Conservation (phyloP, 192 early-diverging fungal species). For the Coemansia reversa region DNA sequence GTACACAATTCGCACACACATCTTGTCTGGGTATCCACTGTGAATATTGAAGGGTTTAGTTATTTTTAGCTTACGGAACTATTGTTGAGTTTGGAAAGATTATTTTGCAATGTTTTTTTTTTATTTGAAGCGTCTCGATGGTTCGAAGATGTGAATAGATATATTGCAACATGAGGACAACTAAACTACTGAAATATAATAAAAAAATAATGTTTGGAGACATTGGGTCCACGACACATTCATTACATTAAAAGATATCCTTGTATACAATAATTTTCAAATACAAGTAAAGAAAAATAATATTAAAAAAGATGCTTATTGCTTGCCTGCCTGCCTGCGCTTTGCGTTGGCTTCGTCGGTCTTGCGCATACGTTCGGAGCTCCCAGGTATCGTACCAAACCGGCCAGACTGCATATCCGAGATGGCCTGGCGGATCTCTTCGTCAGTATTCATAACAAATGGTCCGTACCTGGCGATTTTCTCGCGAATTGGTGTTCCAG, state of each 20-base stretch:
- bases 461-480: constrained; percentile 64
- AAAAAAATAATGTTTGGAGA: neutral
- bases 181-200: neutral
- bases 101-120: neutral
- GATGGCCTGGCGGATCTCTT: constrained; percentile 48
- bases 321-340: constrained; percentile 37
- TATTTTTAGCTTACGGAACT: neutral
- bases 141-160: neutral
- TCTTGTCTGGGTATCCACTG: constrained; percentile 7
- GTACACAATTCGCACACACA: neutral
- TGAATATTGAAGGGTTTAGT: constrained; percentile 22
- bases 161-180: neutral
- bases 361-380: constrained; percentile 48
- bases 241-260: too few relatives aligned
- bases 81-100: neutral
- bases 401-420: constrained; percentile 34
- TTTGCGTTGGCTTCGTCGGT: constrained; percentile 47
- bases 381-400: constrained; percentile 52
- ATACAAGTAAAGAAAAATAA: neutral
- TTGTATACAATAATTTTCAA: neutral
- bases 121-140: neutral
- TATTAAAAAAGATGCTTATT: constrained; percentile 4
- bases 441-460: constrained; percentile 63
- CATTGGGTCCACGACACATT: too few relatives aligned
- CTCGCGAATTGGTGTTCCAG: constrained; percentile 60